Evolutionary conservation across 2,329 filamentous ascomycete genomes (phyloP).

Genomic region (Claviceps cyperi): DNA sequence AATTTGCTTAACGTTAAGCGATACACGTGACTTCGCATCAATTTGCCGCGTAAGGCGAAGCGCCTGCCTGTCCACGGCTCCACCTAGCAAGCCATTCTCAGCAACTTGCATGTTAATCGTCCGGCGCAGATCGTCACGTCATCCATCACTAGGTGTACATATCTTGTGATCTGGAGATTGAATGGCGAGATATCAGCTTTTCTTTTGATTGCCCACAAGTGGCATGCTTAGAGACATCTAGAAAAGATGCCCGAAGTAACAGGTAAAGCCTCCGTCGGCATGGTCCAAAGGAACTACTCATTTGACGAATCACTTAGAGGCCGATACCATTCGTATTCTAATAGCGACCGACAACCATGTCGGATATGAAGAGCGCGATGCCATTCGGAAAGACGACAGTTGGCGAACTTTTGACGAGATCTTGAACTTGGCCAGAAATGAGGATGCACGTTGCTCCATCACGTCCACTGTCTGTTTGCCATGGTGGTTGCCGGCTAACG

Average conservation of each 20-base stretch:
- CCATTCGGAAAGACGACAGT: slow-evolving; percentile 90
- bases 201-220: neutral
- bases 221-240: neutral
- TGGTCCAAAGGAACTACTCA: neutral
- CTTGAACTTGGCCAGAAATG: slow-evolving; percentile 70
- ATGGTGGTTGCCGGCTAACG: neutral
- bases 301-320: slow-evolving; percentile 20
- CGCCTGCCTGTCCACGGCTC: slow-evolving; percentile 6
- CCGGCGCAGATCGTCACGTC: no score
- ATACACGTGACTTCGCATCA: slow-evolving; percentile 17
- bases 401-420: slow-evolving; percentile 95
- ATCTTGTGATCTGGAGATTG: neutral
- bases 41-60: slow-evolving; percentile 13
- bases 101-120: no score
- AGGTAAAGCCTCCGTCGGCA: neutral
- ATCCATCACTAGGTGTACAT: no score
- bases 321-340: slow-evolving; percentile 87
- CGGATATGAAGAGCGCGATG: slow-evolving; percentile 85
- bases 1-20: neutral
- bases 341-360: slow-evolving; percentile 97
- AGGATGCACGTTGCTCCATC: slow-evolving; percentile 45
- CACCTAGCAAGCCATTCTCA: no score
- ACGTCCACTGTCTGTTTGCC: neutral
- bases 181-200: neutral
- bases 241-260: slow-evolving; percentile 5